Conservation (phyloP, 257 asterid species). For the Nicotiana paniculata region DNA sequence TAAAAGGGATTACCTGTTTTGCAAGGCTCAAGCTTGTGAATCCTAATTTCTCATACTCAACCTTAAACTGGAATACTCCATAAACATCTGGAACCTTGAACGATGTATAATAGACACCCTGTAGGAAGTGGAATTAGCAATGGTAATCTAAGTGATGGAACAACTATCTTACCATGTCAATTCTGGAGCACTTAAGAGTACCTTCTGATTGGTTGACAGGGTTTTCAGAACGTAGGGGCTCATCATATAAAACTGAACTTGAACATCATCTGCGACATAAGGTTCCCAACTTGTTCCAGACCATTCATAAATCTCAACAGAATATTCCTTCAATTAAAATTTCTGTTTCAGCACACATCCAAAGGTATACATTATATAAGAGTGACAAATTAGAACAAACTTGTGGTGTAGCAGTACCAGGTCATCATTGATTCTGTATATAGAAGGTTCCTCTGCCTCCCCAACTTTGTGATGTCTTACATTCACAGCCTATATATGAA, state of each 20-base stretch:
- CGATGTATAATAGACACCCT: conserved; percentile 69
- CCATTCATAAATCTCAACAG: conserved; percentile 73
- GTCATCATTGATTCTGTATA: conserved; percentile 76
- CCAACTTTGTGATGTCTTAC: conserved; percentile 70
- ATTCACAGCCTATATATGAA: conserved; percentile 50
- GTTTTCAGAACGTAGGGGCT: conserved; percentile 86
- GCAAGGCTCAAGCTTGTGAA: conserved; percentile 61
- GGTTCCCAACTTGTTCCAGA: conserved; percentile 78
- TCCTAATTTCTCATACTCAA: conserved; percentile 74
- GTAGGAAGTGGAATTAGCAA: conserved; percentile 15
- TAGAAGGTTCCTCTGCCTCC: conserved; percentile 64
- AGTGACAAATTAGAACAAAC: background rate
- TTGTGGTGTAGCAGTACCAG: conserved; percentile 44
- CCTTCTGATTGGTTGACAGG: conserved; percentile 70
- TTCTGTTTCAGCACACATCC: conserved; percentile 3
- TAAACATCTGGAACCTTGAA: conserved; percentile 89
- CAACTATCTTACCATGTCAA: background rate
- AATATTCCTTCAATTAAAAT: conserved; percentile 46
- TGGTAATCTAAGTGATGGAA: background rate
- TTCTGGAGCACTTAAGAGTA: conserved; percentile 14
- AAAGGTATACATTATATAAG: background rate
- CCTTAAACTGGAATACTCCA: conserved; percentile 91
- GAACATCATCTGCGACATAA: conserved; percentile 68
- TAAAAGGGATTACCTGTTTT: conserved; percentile 48
- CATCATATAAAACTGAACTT: conserved; percentile 91